Evolutionary conservation across 148 eudicot species (phyloP), one percentile per base, ranked within the genome.

Genomic region (Silene uniflora): DNA sequence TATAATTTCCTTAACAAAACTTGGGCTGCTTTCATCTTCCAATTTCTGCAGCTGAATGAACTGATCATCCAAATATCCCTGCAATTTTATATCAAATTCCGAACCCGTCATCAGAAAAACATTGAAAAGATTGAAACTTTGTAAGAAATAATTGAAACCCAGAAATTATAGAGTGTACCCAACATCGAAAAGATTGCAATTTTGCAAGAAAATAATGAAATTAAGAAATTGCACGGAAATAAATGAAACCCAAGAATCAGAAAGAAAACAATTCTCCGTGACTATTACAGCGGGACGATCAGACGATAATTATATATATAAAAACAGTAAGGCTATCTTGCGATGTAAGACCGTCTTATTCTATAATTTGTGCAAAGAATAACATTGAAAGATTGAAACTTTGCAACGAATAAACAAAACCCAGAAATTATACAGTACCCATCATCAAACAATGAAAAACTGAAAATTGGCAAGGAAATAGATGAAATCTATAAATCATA

Each of bases 21-120:
- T 84, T 19, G 94, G 91, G 76, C 77, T 86, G 71, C 82, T 88
- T 61, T 90, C 94, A 83, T 90, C 94, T 68, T 85, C 88, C 58
- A 90, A 82, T 77, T 80, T 75, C 81, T 88, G 90, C 70, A 90
- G 78, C 77, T 87, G 90, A 11, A 42, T 73, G 75, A 90, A 90
- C 79, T 90, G 95, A 76, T 80, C 85, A 79, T 90, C 95, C 85
- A 90, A 71, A 73, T 76, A 79, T 2, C 87, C 87, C 95, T 90
- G 60, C 56, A 24, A 73, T 42, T 56, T 18, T 7, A 4, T 8
- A 29, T 18, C 76, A 66, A 55, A 29, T 32, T 5, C 55, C 61
- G 39, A 44, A 54, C 61, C 75, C 67, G 29, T 27, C 35, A 76
- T 75, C 18, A 76, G 4, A 68, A 18, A 67, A 35, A 71, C 59